Base-by-base conservation (phyloP, 371 early-diverging fungal genomes). In the Syncephalis plumigaleata region DNA sequence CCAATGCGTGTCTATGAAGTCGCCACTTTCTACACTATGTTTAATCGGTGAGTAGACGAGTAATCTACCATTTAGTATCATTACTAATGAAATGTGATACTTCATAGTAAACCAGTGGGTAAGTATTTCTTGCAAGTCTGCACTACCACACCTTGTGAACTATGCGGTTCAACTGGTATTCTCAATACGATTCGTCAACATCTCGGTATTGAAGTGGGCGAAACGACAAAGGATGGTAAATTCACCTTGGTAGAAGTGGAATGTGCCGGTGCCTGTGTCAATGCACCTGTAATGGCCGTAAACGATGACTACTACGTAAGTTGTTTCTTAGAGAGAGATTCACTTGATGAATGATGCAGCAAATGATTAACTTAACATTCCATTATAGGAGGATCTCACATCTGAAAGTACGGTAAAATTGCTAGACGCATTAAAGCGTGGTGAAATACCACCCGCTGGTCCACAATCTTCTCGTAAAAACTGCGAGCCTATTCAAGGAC, bases 11-110 rank as follows among this genome's bases (percentile, higher is more conserved):
- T 97, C 40, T 95, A 95, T 64, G 96, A 97, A 65, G 98, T 97
- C n/a, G 98, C 98, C 23, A 93, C 95, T 27, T 96, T 96, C 68
- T 96, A 96, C 63, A 96, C 97, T 55, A 96, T 97, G 97, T 97
- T 81, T 71, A 94, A 95, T 75, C 76, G 87, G 88, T 82, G 60
- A 42, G 53, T 49, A 36, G 24, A 37, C 9, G 13, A n/a, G 7
- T 21, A 13, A 23, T 24, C 11, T 17, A 11, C 31, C 2, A 20
- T 37, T 13, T 27, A 18, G 47, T 52, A 20, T 42, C 46, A 17
- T 44, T n/a, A 31, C 24, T 45, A 24, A 45, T 39, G 24, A n/a
- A 23, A 15, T 27, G 37, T 25, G 18, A 23, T 17, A 16, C 42
- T 5, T 9, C 26, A 27, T 55, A 80, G 84, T 57, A 79, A 87